These are phyloP conservation scores for Mangifera indica DNA, from an alignment of 345 rosid species.

Conservation along the genomic window DNA sequence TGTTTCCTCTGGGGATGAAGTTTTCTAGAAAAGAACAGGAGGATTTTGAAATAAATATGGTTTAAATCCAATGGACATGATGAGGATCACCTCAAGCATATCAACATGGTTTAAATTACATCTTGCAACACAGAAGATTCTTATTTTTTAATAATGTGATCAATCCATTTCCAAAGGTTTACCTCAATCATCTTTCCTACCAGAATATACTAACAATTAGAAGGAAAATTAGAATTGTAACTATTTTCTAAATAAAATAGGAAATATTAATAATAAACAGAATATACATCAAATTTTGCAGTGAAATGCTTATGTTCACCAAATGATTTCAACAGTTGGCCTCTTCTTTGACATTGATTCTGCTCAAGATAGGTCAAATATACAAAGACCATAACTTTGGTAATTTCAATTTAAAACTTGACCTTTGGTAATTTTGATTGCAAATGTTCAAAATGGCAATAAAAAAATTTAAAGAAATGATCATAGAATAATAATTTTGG, in stretches of 20 bases:
- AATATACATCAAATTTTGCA: background rate
- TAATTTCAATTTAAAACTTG: background rate
- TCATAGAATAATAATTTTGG: background rate
- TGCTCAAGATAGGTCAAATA: conserved; percentile 8
- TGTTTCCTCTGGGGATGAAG: conserved; percentile 83
- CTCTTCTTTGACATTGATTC: background rate
- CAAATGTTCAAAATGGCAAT: background rate
- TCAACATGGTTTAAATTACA: background rate
- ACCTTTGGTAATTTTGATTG: too few species aligned
- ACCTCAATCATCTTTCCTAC: background rate
- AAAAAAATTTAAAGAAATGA: background rate
- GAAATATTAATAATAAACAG: background rate
- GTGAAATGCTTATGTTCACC: background rate
- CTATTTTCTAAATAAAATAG: background rate
- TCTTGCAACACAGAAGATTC: too few species aligned
- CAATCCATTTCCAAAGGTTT: background rate
- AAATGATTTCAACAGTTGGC: background rate
- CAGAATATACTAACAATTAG: background rate
- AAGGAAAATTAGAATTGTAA: background rate
- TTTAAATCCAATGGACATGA: background rate
- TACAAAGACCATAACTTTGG: background rate
- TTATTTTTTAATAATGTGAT: background rate
- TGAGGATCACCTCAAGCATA: background rate
- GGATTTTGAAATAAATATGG: background rate
- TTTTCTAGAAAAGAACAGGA: conserved; percentile 45